Percentiles rank a stretch among this genome's conserved stretches.
phyloP scores from a whole-genome alignment of 495 filamentous ascomycete species.

The Penicillium robsamsonii region DNA sequence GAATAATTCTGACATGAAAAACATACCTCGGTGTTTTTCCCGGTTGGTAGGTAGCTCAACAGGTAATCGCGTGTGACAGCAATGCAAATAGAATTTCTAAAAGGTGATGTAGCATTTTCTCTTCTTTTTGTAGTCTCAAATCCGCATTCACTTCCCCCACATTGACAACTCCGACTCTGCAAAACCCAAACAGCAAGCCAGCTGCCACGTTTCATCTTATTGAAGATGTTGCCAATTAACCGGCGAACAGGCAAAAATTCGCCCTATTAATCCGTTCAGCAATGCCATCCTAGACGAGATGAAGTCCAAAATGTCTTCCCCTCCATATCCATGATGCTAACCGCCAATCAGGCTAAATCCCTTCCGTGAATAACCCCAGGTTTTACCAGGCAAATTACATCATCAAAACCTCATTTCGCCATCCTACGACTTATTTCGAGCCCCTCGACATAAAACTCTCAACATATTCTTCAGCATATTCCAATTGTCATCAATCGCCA shows the following conservation, averaged over 20 bases:
- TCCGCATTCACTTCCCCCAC: background rate
- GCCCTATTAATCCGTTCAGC: background rate
- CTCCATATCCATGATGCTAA: background rate
- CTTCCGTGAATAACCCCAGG: background rate
- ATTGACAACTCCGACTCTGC: background rate
- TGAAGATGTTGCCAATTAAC: conserved; percentile 7
- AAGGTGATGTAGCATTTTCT: background rate
- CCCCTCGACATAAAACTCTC: background rate
- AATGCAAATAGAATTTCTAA: background rate
- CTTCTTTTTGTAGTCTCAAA: background rate
- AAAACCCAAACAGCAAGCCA: background rate
- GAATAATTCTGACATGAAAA: background rate
- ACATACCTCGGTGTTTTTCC: background rate
- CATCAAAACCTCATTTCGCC: conserved; percentile 17
- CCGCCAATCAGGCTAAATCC: conserved; percentile 9
- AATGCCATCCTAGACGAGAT: background rate
- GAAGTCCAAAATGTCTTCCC: background rate
- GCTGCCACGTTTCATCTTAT: background rate
- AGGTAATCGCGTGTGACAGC: background rate
- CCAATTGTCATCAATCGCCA: background rate
- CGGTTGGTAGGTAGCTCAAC: too few species aligned
- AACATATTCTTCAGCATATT: background rate
- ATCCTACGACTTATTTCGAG: background rate
- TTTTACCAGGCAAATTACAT: conserved; percentile 17
- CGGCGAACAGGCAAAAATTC: background rate